Percentiles rank a stretch among this genome's conserved stretches.
Evolutionary conservation across 768 basidiomycete species (phyloP).

Genomic region (Suillus clintonianus): DNA sequence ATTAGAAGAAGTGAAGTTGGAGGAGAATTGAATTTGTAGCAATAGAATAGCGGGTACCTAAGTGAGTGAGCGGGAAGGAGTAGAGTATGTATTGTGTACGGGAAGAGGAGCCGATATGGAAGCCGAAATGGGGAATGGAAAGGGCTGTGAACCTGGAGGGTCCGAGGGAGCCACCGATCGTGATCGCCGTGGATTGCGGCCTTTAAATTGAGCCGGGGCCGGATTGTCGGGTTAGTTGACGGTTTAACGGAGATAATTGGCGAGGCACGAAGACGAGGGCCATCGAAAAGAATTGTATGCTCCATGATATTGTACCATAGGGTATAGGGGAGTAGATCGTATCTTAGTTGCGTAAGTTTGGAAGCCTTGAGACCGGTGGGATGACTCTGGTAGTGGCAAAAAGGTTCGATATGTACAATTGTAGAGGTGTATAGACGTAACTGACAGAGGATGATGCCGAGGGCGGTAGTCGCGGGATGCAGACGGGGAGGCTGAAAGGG

Average conservation of each 20-base stretch:
- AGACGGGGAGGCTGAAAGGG: neutral
- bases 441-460: too few species aligned
- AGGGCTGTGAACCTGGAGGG: neutral
- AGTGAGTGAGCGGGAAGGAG: neutral
- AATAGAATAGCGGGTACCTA: neutral
- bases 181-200: conserved; percentile 2
- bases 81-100: too few species aligned
- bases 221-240: neutral
- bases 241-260: conserved; percentile 7
- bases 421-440: too few species aligned
- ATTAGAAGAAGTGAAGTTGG: neutral
- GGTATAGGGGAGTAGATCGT: neutral
- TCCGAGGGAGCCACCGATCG: conserved; percentile 1
- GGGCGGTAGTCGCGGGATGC: neutral
- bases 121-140: neutral
- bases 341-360: too few species aligned
- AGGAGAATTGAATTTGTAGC: neutral
- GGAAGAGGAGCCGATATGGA: neutral
- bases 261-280: neutral
- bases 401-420: conserved; percentile 3
- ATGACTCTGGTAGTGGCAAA: neutral
- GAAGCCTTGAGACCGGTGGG: too few species aligned
- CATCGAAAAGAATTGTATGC: neutral
- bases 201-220: conserved; percentile 7
- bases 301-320: neutral